A percentile compares a stretch with the other conserved stretches of the same genome.
phyloP scores from a whole-genome alignment of 1,284 basidiomycete genomes.

The Papiliotrema terrestris region DNA sequence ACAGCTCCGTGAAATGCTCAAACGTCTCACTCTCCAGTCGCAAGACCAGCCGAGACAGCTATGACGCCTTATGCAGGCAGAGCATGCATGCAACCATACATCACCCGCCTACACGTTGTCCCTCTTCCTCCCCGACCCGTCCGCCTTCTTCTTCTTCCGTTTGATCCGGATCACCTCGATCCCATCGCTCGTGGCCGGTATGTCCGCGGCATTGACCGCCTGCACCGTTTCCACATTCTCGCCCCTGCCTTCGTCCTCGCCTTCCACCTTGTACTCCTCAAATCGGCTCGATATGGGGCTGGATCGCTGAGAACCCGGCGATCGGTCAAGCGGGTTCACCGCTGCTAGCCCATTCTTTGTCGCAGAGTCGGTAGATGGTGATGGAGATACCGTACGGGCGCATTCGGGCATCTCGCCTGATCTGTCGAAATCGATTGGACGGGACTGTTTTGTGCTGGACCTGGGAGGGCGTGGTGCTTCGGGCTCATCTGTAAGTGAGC shows the following conservation, averaged over 20 bases:
- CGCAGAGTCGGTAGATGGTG: constrained; percentile 17
- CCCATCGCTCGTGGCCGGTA: constrained; percentile 20
- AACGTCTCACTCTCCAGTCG: too few species aligned
- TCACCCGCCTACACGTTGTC: background rate
- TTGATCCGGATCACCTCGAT: constrained; percentile 43
- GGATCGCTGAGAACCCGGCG: background rate
- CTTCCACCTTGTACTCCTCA: constrained; percentile 58
- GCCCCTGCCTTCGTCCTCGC: background rate
- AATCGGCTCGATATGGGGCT: constrained; percentile 46
- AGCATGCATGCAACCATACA: background rate
- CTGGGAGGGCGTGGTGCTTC: too few species aligned
- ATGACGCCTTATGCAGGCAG: too few species aligned
- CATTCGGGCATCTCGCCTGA: constrained; percentile 76
- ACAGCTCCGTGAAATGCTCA: too few species aligned
- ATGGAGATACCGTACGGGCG: constrained; percentile 1
- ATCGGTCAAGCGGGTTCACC: constrained; percentile 15
- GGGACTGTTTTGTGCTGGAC: too few species aligned
- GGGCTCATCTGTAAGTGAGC: too few species aligned
- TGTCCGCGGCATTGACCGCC: constrained; percentile 9
- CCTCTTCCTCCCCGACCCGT: constrained; percentile 6
- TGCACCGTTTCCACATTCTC: constrained; percentile 7
- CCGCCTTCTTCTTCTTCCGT: constrained; percentile 43
- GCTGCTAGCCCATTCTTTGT: constrained; percentile 42
- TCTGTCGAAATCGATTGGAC: constrained; percentile 57
- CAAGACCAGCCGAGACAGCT: too few species aligned